A percentile compares a stretch with the other conserved stretches of the same genome.
phyloP scores from a whole-genome alignment of 1,139 yeast species.

The Suhomyces chickasaworum region DNA sequence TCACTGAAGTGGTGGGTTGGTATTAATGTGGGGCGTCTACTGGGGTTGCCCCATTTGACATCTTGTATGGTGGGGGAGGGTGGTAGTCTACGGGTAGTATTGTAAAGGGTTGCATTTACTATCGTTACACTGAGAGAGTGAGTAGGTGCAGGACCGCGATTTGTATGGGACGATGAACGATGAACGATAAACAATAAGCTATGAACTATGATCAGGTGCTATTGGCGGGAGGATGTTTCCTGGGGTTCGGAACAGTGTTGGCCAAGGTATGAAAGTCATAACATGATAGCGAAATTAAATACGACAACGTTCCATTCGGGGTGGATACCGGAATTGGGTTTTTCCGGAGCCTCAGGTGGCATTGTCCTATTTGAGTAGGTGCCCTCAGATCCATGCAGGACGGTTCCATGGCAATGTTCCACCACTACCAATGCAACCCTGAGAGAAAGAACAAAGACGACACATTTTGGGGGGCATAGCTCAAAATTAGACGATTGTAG shows the following conservation, averaged over 20 bases:
- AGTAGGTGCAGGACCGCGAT: constrained; percentile 1
- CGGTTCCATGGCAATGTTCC: neutral
- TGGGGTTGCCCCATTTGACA: neutral
- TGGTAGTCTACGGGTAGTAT: neutral
- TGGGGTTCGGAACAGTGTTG: neutral
- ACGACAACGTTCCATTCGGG: neutral
- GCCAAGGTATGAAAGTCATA: neutral
- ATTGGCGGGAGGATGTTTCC: neutral
- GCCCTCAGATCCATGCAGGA: neutral
- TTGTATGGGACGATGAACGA: neutral
- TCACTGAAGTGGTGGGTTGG: neutral
- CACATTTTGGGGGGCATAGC: neutral
- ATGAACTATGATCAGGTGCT: neutral
- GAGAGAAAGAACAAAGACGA: neutral
- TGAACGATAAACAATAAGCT: too few species aligned
- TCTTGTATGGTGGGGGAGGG: neutral
- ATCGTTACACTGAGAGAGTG: constrained; percentile 1
- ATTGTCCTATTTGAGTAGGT: neutral
- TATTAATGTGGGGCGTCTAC: neutral
- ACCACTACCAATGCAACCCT: neutral
- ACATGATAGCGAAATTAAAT: neutral
- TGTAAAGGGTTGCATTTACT: constrained; percentile 2
- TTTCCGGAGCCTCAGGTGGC: neutral
- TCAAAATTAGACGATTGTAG: neutral
- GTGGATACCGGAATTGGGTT: neutral